Evolutionary conservation across 768 basidiomycete genomes (phyloP).

Genomic region (Multifurca ochricompacta): DNA sequence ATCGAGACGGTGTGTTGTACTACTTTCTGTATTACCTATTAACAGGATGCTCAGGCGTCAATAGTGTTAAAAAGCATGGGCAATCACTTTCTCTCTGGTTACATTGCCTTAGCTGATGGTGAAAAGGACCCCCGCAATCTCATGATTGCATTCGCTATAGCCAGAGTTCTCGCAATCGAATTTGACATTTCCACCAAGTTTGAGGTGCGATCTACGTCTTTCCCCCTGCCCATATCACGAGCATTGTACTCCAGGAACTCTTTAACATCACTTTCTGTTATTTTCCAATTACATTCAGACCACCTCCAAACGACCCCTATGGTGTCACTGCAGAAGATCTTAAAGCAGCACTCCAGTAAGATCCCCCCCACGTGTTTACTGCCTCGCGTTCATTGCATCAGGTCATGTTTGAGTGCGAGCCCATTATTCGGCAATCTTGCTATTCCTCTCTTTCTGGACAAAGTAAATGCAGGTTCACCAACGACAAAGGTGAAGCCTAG

Average conservation of each 20-base stretch:
- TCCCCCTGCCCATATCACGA: not conserved
- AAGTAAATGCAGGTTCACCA: constrained; percentile 75
- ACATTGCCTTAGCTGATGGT: constrained; percentile 77
- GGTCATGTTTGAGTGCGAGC: constrained; percentile 68
- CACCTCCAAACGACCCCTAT: constrained; percentile 90
- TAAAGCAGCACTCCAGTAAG: constrained; percentile 58
- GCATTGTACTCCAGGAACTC: constrained; percentile 48
- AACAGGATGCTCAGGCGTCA: constrained; percentile 10
- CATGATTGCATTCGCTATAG: constrained; percentile 81
- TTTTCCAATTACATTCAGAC: constrained; percentile 95
- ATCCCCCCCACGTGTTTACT: not conserved
- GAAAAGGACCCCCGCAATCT: constrained; percentile 98
- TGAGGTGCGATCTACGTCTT: constrained; percentile 49
- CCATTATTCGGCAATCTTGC: constrained; percentile 79
- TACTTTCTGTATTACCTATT: not conserved
- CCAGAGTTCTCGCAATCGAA: constrained; percentile 77
- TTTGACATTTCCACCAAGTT: constrained; percentile 70
- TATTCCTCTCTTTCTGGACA: constrained; percentile 85
- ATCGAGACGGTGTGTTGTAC: constrained; percentile 41
- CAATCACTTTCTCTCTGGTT: constrained; percentile 63
- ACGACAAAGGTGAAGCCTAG: constrained; percentile 59
- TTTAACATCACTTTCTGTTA: constrained; percentile 98
- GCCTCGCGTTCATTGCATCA: constrained; percentile 23
- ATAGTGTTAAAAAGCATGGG: constrained; percentile 67
- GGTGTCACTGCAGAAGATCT: constrained; percentile 87